Percentiles rank a stretch among this genome's conserved stretches.
phyloP scores from a whole-genome alignment of 768 basidiomycete species.

The Solioccasus polychromus region DNA sequence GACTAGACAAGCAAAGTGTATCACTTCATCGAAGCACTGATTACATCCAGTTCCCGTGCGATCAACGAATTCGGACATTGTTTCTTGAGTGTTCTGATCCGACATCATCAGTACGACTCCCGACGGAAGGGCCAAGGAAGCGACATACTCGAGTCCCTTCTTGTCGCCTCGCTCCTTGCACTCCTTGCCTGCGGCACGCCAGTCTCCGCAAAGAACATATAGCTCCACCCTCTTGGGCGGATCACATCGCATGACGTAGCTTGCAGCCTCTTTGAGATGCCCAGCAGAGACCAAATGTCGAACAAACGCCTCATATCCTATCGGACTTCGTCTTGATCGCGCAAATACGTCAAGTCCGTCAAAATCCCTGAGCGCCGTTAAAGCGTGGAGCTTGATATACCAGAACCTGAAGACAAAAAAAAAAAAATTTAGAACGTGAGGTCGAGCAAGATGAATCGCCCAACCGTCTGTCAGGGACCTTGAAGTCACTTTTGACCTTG shows the following conservation, averaged over 20 bases:
- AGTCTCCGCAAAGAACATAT: slow-evolving; percentile 88
- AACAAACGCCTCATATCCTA: slow-evolving; percentile 93
- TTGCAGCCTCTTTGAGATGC: slow-evolving; percentile 68
- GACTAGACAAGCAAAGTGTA: neutral
- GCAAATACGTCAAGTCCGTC: slow-evolving; percentile 84
- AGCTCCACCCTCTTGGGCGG: slow-evolving; percentile 77
- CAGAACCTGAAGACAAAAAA: too few relatives aligned
- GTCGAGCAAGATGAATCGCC: slow-evolving; percentile 13
- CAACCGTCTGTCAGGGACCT: slow-evolving; percentile 91
- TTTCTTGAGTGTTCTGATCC: slow-evolving; percentile 61
- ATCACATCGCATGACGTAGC: slow-evolving; percentile 84
- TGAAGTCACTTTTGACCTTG: slow-evolving; percentile 84
- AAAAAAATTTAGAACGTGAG: too few relatives aligned
- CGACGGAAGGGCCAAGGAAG: neutral
- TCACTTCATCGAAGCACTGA: slow-evolving; percentile 65
- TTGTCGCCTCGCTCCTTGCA: slow-evolving; percentile 90
- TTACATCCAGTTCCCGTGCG: slow-evolving; percentile 70
- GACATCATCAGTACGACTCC: slow-evolving; percentile 3
- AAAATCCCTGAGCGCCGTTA: slow-evolving; percentile 80
- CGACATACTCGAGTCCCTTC: slow-evolving; percentile 76
- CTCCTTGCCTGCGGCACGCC: slow-evolving; percentile 82
- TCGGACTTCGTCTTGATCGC: slow-evolving; percentile 85
- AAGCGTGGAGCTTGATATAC: slow-evolving; percentile 85
- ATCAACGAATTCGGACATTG: slow-evolving; percentile 80
- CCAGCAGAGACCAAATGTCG: slow-evolving; percentile 73